phyloP scores from a whole-genome alignment of 2,329 filamentous ascomycete genomes.

The Decorospora gaudefroyi region DNA sequence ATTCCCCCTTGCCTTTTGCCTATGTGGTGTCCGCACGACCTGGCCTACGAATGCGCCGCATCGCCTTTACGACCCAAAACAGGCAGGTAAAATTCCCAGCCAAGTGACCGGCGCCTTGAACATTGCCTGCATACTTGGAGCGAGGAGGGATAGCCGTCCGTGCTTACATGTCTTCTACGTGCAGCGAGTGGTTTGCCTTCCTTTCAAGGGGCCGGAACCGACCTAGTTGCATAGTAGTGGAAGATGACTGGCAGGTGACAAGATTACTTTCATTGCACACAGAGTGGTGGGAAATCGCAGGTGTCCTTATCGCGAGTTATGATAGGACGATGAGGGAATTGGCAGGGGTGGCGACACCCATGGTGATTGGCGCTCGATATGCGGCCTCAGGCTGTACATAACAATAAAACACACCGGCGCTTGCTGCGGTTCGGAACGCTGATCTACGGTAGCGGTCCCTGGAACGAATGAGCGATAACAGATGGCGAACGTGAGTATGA shows the following conservation, averaged over 20 bases:
- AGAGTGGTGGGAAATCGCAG: conserved; percentile 19
- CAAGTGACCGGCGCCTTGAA: conserved; percentile 22
- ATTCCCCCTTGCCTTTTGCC: conserved; percentile 12
- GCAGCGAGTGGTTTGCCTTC: conserved; percentile 31
- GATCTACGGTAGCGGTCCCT: conserved; percentile 15
- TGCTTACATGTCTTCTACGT: conserved; percentile 8
- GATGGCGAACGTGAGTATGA: conserved; percentile 27
- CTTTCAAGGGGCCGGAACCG: conserved; percentile 34
- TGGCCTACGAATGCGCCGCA: conserved; percentile 17
- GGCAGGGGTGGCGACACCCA: conserved; percentile 21
- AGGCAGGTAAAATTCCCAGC: conserved; percentile 33
- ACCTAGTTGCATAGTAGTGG: conserved; percentile 29
- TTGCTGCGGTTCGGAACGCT: conserved; percentile 26
- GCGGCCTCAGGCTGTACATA: conserved; percentile 15
- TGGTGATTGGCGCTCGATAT: conserved; percentile 34
- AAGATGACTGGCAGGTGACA: conserved; percentile 19
- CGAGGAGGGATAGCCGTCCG: conserved; percentile 16
- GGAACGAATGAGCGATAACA: conserved; percentile 29
- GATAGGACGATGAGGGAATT: conserved; percentile 32
- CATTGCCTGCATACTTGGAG: conserved; percentile 23
- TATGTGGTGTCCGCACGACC: conserved; percentile 2
- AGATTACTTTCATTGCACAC: conserved; percentile 26
- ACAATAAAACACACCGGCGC: conserved; percentile 14
- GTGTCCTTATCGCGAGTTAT: conserved; percentile 37
- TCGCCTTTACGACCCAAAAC: conserved; percentile 24